phyloP scores from a whole-genome alignment of 495 filamentous ascomycete genomes.

The Saxophila tyrrhenica region DNA sequence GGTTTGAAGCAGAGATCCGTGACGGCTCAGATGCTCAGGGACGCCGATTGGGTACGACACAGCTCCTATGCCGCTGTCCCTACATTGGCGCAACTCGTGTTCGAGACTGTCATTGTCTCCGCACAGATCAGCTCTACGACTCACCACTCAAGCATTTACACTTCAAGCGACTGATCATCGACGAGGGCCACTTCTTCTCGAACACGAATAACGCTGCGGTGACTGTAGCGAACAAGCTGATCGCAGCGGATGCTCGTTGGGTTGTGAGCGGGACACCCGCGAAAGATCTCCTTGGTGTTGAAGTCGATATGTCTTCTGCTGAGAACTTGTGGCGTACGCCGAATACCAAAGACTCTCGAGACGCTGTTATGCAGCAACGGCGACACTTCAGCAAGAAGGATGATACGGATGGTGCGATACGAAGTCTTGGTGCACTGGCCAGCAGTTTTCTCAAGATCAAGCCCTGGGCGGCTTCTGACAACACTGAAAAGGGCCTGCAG shows the following conservation, averaged over 20 bases:
- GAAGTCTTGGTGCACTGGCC: constrained; percentile 66
- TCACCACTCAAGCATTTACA: constrained; percentile 60
- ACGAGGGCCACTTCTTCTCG: constrained; percentile 75
- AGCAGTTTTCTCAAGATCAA: constrained; percentile 59
- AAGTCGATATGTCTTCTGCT: constrained; percentile 44
- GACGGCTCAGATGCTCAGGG: constrained; percentile 32
- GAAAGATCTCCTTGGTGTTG: constrained; percentile 64
- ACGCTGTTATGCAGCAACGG: constrained; percentile 21
- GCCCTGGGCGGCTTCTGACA: constrained; percentile 57
- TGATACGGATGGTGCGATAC: constrained; percentile 26
- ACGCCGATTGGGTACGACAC: constrained; percentile 12
- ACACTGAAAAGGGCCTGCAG: constrained; percentile 38
- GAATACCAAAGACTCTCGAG: constrained; percentile 23
- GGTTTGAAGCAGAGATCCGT: constrained; percentile 53
- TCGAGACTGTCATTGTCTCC: constrained; percentile 34
- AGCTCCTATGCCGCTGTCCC: constrained; percentile 28
- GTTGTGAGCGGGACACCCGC: constrained; percentile 87
- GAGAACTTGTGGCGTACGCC: constrained; percentile 14
- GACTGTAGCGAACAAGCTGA: constrained; percentile 51
- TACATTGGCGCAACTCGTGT: constrained; percentile 34
- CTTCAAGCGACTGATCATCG: constrained; percentile 78
- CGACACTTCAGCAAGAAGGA: constrained; percentile 22
- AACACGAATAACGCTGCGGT: constrained; percentile 53
- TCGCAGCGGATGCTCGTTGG: constrained; percentile 64
- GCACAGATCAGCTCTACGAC: constrained; percentile 32